Conservation (phyloP, 1,139 yeast species). For the Yamadazyma membranifaciens region DNA sequence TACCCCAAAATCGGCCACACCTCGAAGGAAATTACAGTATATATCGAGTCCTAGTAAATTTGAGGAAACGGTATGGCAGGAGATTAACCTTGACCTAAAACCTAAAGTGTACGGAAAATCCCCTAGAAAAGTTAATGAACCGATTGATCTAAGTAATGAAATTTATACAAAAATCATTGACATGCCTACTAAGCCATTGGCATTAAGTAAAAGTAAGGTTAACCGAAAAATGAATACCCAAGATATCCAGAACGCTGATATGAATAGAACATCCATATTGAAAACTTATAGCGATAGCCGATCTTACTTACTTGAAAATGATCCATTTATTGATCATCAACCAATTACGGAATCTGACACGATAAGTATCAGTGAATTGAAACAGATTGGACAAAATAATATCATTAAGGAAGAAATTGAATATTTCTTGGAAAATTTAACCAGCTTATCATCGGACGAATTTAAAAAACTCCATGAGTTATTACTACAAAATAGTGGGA, state of each 20-base stretch:
- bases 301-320: conserved; percentile 19
- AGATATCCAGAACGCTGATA: too few relatives aligned
- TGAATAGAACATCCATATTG: background rate
- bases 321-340: conserved; percentile 7
- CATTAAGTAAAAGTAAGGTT: background rate
- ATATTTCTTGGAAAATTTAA: conserved; percentile 5
- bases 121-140: background rate
- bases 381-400: conserved; percentile 6
- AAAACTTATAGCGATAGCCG: conserved; percentile 23
- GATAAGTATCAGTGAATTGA: conserved; percentile 6
- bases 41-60: conserved; percentile 3
- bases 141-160: conserved; percentile 2
- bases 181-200: background rate
- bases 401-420: conserved; percentile 8
- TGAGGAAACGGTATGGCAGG: conserved; percentile 23
- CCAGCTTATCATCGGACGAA: conserved; percentile 1
- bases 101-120: conserved; percentile 7
- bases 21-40: conserved; percentile 1
- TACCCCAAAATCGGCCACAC: background rate
- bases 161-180: conserved; percentile 2
- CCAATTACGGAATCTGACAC: conserved; percentile 7
- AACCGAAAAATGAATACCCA: background rate
- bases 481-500: conserved; percentile 1
- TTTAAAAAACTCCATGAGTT: background rate
- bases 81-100: conserved; percentile 16